phyloP scores from a whole-genome alignment of 1,139 yeast species.

The Geotrichum bryndzae region DNA sequence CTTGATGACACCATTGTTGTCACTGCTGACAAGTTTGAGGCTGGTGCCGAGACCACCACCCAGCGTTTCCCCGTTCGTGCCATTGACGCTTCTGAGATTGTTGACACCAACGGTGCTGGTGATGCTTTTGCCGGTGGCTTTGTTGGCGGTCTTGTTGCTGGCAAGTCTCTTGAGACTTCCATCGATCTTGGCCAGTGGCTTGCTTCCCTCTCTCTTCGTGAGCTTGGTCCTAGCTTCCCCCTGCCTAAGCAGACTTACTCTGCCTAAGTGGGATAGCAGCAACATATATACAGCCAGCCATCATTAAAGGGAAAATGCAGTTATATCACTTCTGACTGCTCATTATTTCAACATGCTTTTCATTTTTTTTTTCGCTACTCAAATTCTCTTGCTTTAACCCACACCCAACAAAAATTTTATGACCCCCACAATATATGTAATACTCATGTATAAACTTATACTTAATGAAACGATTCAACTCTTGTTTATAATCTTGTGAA shows the following conservation, averaged over 20 bases:
- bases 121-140: conserved; percentile 99
- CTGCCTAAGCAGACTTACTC: conserved; percentile 56
- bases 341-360: conserved; percentile 3
- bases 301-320: not conserved
- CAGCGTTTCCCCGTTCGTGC: conserved; percentile 63
- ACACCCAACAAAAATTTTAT: not conserved
- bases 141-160: conserved; percentile 79
- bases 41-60: conserved; percentile 43
- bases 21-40: conserved; percentile 32
- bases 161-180: conserved; percentile 52
- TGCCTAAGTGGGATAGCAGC: conserved; percentile 8
- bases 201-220: conserved; percentile 85
- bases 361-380: not conserved
- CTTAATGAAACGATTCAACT: not conserved
- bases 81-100: conserved; percentile 59
- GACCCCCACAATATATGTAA: not conserved
- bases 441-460: not conserved
- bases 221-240: conserved; percentile 92
- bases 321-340: not conserved
- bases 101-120: conserved; percentile 98
- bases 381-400: not conserved
- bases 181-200: conserved; percentile 95
- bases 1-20: conserved; percentile 76
- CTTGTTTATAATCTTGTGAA: not conserved
- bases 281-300: not conserved